Evolutionary conservation across 2,329 filamentous ascomycete genomes (phyloP), one percentile per base, ranked within the genome.

Genomic region (Neoscytalidium dimidiatum): DNA sequence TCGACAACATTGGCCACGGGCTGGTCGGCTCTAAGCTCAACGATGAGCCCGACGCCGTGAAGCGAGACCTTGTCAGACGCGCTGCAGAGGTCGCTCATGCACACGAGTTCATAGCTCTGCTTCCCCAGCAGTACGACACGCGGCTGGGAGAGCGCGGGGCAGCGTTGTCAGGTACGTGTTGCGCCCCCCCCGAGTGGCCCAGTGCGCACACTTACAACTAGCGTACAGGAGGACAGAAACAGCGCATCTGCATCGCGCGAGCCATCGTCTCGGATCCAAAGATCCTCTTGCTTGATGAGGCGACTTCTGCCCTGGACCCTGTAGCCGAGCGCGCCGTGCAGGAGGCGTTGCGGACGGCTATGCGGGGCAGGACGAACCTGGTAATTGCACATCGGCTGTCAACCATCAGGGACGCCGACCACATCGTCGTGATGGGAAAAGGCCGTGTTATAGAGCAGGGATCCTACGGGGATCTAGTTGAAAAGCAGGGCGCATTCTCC

Each of bases 91-190:
- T 91, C 84, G 91, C 95, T 14, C 97, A 98, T 71, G 94, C 94
- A 0, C 94, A 98, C 74, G 93, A 96, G 69, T 99, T 99, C 74
- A 90, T 99, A 69, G 86, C 82, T 5, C 79, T 84, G 13, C 85
- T 98, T 1, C 93, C 95, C 0, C 91, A 98, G 70, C 91, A 91
- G 1, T 98, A 98, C 72, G 87, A 97, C 69, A 98, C 95, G 0
- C 89, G 96, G 69, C 94, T 98, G n/a, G 95, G 95, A 64, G 93
- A 98, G 77, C 90, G 94, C 68, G 95, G 95, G 9, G 96, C 97
- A 75, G 81, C 97, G 61, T 84, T 99, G 8, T 96, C 92, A 64
- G 60, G 60, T 63, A 52, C 31, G 58, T 38, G 17, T 11, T n/a
- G 4, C 21, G 21, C 5, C 48, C 19, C 3, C 29, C 8, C 14